These are phyloP conservation scores for Sindora glabra DNA, from an alignment of 306 rosid genomes.

Conservation along the genomic window DNA sequence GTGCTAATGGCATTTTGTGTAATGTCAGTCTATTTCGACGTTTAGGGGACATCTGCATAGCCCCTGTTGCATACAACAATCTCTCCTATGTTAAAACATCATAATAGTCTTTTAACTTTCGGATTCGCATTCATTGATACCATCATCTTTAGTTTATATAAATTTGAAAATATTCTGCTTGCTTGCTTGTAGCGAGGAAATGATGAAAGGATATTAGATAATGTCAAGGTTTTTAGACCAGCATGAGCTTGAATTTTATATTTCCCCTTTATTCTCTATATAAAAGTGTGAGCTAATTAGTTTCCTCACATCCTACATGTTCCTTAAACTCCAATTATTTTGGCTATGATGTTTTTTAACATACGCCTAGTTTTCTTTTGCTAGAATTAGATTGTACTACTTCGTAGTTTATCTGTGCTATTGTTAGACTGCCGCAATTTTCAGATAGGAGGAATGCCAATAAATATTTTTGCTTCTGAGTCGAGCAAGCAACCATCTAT, in stretches of 20 bases:
- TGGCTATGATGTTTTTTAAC: not conserved
- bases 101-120: not conserved
- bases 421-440: not conserved
- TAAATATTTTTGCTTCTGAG: not conserved
- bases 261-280: not conserved
- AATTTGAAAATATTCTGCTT: not conserved
- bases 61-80: not conserved
- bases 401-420: not conserved
- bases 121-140: not conserved
- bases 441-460: not conserved
- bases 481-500: not conserved
- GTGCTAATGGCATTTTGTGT: not conserved
- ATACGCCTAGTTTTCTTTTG: not conserved
- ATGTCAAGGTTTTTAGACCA: not conserved
- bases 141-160: not conserved
- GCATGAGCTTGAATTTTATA: not conserved
- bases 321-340: not conserved
- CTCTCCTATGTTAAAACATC: not conserved
- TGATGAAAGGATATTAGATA: not conserved
- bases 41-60: not conserved
- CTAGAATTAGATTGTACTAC: not conserved
- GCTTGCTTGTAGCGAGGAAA: not conserved
- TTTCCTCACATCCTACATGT: not conserved
- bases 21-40: not conserved
- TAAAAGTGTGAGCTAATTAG: not conserved